Evolutionary conservation across 1,284 basidiomycete species (phyloP), one percentile per base, ranked within the genome.

Genomic region (Moesziomyces aphidis): DNA sequence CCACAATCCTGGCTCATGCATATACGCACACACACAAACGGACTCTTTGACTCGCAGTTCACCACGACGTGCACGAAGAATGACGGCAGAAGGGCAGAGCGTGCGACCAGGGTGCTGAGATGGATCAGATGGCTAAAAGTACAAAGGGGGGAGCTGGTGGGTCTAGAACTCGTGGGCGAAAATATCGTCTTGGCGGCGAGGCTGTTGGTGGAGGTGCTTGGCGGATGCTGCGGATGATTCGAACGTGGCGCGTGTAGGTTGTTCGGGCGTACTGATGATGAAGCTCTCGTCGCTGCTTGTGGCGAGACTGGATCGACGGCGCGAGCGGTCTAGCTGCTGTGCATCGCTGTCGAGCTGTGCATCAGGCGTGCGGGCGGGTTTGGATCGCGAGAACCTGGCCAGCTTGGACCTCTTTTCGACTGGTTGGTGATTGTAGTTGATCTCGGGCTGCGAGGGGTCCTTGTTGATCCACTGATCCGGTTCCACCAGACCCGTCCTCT

Each of bases 401-500:
- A 61, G 24, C 21, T 50, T 61, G 4, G 59, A 68, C 24, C 46
- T 55, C 5, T 22, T 50, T 15, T 15, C 21, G 19, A 24, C 36
- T n/a, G 49, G 42, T 42, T 24, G 15, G 4, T 22, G 23, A 1
- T 26, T 5, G 50, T 67, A 67, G 23, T 28, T 22, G 17, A 42
- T 61, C 43, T 28, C 44, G 1, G 50, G 28, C 24, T 49, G 54
- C 13, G 34, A n/a, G 0, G 64, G 39, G 23, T 67, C 67, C 7
- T 50, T 26, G 46, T 71, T 71, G 58, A 71, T 71, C 57, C 58
- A 71, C 42, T 58, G 46, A 45, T 71, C 68, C 5, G 61, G 54
- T 24, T 71, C 68, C 7, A 71, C 57, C 36, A 71, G 10, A 0
- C 61, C 68, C 4, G 62, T 71, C 42, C 53, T 64, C 11, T 71